phyloP scores from a whole-genome alignment of 1,139 yeast species.

The Taphrina deformans region DNA sequence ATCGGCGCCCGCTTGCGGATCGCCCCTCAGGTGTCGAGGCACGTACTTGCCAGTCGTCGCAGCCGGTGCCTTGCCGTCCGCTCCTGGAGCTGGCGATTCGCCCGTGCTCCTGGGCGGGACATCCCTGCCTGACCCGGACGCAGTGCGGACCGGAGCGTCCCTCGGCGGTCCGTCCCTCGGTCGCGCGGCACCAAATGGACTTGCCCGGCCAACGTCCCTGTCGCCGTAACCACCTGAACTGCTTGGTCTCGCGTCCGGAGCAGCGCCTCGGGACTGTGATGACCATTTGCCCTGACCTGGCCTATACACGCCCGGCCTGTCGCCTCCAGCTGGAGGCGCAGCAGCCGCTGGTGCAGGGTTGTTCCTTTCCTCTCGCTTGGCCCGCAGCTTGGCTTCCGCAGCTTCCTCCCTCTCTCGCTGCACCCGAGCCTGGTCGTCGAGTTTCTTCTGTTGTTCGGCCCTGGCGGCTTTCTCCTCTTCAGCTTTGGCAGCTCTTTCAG shows the following conservation, averaged over 20 bases:
- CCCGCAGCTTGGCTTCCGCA: conserved; percentile 27
- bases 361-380: conserved; percentile 16
- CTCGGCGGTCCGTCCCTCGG: not conserved
- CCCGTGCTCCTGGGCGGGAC: not conserved
- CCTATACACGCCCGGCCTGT: conserved; percentile 14
- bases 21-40: conserved; percentile 27
- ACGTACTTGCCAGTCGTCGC: conserved; percentile 21
- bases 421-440: conserved; percentile 32
- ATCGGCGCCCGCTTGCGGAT: conserved; percentile 18
- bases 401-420: conserved; percentile 35
- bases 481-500: conserved; percentile 41
- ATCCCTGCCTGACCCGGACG: not conserved
- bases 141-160: conserved; percentile 5
- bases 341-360: conserved; percentile 15
- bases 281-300: conserved; percentile 33
- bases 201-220: conserved; percentile 12
- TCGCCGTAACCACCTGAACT: not conserved
- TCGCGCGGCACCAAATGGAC: conserved; percentile 15
- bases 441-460: conserved; percentile 32
- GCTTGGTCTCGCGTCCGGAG: not conserved
- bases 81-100: not conserved
- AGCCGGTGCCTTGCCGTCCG: not conserved
- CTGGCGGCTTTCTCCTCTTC: conserved; percentile 28
- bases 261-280: not conserved
- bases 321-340: not conserved